Evolutionary conservation across 441 rosid genomes (phyloP).

Genomic region (Adansonia rubrostipa): DNA sequence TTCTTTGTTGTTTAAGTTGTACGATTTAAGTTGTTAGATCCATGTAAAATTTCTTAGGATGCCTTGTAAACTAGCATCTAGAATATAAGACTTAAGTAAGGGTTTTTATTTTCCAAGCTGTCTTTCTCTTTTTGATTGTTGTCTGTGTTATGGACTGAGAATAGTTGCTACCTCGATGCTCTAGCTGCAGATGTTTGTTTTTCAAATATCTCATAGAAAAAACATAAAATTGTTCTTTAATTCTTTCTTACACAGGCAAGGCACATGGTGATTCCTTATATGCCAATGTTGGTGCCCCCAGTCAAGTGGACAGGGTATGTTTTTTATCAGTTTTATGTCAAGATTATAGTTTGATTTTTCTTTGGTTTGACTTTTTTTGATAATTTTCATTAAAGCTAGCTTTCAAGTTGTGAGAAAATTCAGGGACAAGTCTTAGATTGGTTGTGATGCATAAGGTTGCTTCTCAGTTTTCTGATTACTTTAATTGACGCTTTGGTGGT

Average conservation of each 20-base stretch:
- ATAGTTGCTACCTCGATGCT: conserved; percentile 5
- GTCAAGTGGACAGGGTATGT: conserved; percentile 87
- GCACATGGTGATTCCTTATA: conserved; percentile 93
- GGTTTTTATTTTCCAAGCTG: background rate
- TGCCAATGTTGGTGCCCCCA: conserved; percentile 99
- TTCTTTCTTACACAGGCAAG: conserved; percentile 66
- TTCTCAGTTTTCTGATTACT: conserved; percentile 8
- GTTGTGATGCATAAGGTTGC: background rate
- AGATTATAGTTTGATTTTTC: conserved; percentile 23
- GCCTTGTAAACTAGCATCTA: conserved; percentile 13
- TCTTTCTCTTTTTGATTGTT: background rate
- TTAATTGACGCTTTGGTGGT: background rate
- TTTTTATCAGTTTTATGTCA: conserved; percentile 22
- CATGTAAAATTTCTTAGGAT: conserved; percentile 16
- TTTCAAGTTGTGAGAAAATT: background rate
- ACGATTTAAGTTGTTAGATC: background rate
- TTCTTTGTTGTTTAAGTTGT: conserved; percentile 7
- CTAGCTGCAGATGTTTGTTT: conserved; percentile 1
- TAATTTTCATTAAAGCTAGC: background rate
- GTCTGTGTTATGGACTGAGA: background rate
- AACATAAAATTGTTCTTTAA: conserved; percentile 27
- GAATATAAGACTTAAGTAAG: background rate
- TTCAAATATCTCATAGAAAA: conserved; percentile 26
- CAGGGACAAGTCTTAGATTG: background rate
- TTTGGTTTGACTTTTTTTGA: conserved; percentile 13